phyloP scores from a whole-genome alignment of 2,329 filamentous ascomycete species.

The Talaromyces sp. region DNA sequence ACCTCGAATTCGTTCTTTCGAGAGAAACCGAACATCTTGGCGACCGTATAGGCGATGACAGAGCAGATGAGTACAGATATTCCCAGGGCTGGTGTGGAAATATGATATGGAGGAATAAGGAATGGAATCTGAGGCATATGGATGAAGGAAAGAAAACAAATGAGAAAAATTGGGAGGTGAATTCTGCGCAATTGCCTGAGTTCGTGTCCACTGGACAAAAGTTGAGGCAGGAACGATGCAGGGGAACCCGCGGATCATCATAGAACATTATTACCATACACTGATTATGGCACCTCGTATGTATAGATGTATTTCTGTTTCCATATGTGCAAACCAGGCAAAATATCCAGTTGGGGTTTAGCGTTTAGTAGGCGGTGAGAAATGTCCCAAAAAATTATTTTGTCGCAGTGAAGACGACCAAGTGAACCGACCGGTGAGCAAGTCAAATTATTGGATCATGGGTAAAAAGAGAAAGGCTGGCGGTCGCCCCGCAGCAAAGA shows the following conservation, averaged over 20 bases:
- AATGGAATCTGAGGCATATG: slow-evolving; percentile 27
- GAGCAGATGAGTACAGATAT: slow-evolving; percentile 37
- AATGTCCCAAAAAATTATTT: slow-evolving; percentile 38
- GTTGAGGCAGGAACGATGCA: slow-evolving; percentile 11
- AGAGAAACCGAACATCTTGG: slow-evolving; percentile 45
- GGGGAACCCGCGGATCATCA: background rate
- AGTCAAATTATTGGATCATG: slow-evolving; percentile 39
- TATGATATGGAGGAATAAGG: slow-evolving; percentile 22
- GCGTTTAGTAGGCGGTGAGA: slow-evolving; percentile 33
- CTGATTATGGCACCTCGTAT: slow-evolving; percentile 2
- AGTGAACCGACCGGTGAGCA: slow-evolving; percentile 3
- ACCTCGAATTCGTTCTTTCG: slow-evolving; percentile 77
- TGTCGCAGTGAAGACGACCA: slow-evolving; percentile 25
- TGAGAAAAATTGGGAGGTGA: slow-evolving; percentile 6
- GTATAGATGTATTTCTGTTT: slow-evolving; percentile 10
- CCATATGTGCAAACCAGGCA: slow-evolving; percentile 26
- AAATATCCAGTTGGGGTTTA: slow-evolving; percentile 24
- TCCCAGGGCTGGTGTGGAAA: slow-evolving; percentile 29
- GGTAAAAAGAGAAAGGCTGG: slow-evolving; percentile 70
- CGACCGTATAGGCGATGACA: slow-evolving; percentile 36
- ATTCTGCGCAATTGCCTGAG: slow-evolving; percentile 7
- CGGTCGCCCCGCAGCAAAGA: slow-evolving; percentile 47
- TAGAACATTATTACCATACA: slow-evolving; percentile 10
- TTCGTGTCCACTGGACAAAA: background rate
- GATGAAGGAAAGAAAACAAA: slow-evolving; percentile 15